A percentile compares a stretch with the other conserved stretches of the same genome.
Evolutionary conservation across 306 rosid species (phyloP).

Genomic region (Pyrus communis): DNA sequence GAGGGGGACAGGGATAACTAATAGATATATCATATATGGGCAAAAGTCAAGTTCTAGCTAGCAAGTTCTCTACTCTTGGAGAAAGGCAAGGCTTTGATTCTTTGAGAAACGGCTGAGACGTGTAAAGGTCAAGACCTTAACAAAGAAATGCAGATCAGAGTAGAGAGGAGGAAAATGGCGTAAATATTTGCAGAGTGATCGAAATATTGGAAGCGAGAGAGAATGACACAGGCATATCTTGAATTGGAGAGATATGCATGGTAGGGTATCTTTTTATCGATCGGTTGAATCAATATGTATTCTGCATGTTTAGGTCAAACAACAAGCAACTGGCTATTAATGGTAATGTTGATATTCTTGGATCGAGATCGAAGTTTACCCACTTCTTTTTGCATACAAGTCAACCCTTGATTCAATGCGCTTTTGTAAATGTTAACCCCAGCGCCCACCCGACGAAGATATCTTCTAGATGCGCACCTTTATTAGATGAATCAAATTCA

Average conservation of each 20-base stretch:
- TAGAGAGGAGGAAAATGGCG: neutral
- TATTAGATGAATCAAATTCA: neutral
- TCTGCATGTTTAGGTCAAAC: slow-evolving; percentile 6
- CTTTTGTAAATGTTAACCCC: slow-evolving; percentile 3
- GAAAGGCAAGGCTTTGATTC: neutral
- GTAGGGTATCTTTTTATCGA: neutral
- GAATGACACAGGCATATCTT: neutral
- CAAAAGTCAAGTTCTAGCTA: slow-evolving; percentile 1
- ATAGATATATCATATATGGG: neutral
- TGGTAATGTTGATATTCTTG: neutral
- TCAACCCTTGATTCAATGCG: slow-evolving; percentile 11
- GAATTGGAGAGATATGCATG: neutral
- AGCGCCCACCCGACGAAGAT: neutral
- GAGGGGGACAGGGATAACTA: neutral
- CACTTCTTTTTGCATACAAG: neutral
- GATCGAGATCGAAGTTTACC: neutral
- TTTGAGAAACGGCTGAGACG: neutral
- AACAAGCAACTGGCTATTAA: neutral
- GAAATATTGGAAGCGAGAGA: neutral
- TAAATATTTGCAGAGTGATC: neutral
- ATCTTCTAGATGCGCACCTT: neutral
- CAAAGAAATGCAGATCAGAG: neutral
- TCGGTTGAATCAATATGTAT: neutral
- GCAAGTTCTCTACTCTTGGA: neutral
- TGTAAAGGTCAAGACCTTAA: neutral